A percentile compares a stretch with the other conserved stretches of the same genome.
Conservation (phyloP, 2,329 filamentous ascomycete species). For the Exutisphaerella laricina region DNA sequence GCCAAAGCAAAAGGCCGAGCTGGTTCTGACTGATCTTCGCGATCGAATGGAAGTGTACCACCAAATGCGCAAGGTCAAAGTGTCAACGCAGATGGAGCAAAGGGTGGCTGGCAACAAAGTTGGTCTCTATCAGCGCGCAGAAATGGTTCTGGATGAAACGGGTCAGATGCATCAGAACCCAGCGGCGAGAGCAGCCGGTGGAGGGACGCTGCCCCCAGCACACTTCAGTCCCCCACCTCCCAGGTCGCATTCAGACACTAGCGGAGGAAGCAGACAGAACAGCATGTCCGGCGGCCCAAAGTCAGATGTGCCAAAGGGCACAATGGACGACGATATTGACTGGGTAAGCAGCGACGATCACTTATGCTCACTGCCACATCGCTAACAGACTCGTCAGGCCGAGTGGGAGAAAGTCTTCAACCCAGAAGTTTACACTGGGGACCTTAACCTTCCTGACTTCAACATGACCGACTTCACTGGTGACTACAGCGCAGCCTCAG, state of each 20-base stretch:
- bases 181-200: slow-evolving; percentile 3
- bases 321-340: slow-evolving; percentile 55
- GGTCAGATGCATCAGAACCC: slow-evolving; percentile 16
- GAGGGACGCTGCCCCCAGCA: slow-evolving; percentile 17
- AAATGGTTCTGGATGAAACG: slow-evolving; percentile 7
- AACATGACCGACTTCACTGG: slow-evolving; percentile 32
- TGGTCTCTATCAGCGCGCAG: background rate
- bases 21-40: slow-evolving; percentile 58
- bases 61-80: slow-evolving; percentile 48
- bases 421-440: slow-evolving; percentile 32
- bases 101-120: slow-evolving; percentile 17
- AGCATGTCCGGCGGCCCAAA: background rate
- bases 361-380: background rate
- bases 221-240: slow-evolving; percentile 25
- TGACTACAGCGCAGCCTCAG: slow-evolving; percentile 2
- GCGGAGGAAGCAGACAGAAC: background rate
- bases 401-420: slow-evolving; percentile 45
- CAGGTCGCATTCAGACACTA: slow-evolving; percentile 12
- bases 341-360: slow-evolving; percentile 50
- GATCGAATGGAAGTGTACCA: slow-evolving; percentile 57
- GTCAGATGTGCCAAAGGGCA: slow-evolving; percentile 28
- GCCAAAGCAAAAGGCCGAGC: slow-evolving; percentile 53
- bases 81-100: slow-evolving; percentile 30
- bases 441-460: slow-evolving; percentile 32
- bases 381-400: slow-evolving; percentile 30